Percentiles rank a stretch among this genome's conserved stretches.
Evolutionary conservation across 257 asterid species (phyloP).

Genomic region (Gynochthodes officinalis): DNA sequence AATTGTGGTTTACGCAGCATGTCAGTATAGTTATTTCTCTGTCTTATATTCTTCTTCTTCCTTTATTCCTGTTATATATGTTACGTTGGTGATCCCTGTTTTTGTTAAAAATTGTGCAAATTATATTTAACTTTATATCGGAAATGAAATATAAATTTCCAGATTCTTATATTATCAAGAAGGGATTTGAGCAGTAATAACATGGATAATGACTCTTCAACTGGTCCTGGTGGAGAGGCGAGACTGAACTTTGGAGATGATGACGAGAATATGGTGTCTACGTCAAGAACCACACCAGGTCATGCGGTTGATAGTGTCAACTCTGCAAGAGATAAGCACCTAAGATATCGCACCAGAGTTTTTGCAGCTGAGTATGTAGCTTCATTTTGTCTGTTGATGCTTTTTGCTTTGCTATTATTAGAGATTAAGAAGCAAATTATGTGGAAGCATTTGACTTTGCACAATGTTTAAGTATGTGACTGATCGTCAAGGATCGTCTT

Average conservation of each 20-base stretch:
- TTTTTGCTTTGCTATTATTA: background rate
- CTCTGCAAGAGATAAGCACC: constrained; percentile 77
- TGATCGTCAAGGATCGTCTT: too few species aligned
- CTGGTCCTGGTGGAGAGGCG: constrained; percentile 54
- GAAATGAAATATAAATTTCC: constrained; percentile 5
- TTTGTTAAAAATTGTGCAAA: background rate
- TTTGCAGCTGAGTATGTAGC: constrained; percentile 95
- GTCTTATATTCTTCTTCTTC: background rate
- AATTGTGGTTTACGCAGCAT: background rate
- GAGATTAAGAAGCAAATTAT: background rate
- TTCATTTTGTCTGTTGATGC: constrained; percentile 7
- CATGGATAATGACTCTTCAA: constrained; percentile 54
- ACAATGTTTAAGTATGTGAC: background rate
- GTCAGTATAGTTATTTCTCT: background rate
- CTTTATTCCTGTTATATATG: background rate
- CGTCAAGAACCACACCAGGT: constrained; percentile 42
- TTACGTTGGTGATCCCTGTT: background rate
- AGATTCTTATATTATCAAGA: constrained; percentile 84
- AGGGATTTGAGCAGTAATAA: constrained; percentile 40
- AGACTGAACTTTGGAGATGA: constrained; percentile 58
- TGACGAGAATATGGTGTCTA: constrained; percentile 92
- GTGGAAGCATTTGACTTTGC: background rate
- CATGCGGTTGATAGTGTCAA: constrained; percentile 40
- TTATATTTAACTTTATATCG: too few species aligned
- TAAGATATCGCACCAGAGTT: constrained; percentile 94